Conservation (phyloP, 805 yeast genomes). For the Saturnispora silvae region DNA sequence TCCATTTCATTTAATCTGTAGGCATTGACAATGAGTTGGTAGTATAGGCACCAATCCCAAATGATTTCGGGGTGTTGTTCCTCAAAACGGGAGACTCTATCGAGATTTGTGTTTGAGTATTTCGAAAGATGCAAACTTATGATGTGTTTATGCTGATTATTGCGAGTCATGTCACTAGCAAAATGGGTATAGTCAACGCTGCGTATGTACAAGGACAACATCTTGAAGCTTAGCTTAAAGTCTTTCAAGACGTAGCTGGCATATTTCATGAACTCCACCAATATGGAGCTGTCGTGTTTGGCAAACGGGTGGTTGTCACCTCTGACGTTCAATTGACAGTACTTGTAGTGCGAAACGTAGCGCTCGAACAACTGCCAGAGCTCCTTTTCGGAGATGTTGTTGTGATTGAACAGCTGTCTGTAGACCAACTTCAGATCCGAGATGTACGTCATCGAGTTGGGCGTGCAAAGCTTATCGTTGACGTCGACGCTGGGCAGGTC, state of each 20-base stretch:
- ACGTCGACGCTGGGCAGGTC: constrained; percentile 10
- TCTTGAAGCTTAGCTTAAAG: constrained; percentile 4
- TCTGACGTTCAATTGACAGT: neutral
- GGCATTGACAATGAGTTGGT: neutral
- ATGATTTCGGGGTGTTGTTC: neutral
- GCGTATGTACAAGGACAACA: constrained; percentile 2
- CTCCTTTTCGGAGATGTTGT: constrained; percentile 3
- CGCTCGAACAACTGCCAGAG: constrained; percentile 5
- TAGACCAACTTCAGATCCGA: constrained; percentile 10
- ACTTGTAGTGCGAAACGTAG: constrained; percentile 1
- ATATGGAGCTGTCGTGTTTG: constrained; percentile 10
- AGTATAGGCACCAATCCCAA: constrained; percentile 7
- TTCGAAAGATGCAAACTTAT: neutral
- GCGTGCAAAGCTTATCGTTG: constrained; percentile 2
- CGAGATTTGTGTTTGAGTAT: neutral
- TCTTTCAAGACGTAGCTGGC: constrained; percentile 9
- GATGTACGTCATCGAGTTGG: constrained; percentile 2
- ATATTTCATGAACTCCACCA: constrained; percentile 13
- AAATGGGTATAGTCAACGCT: neutral
- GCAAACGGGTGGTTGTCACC: constrained; percentile 14
- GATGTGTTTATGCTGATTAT: neutral
- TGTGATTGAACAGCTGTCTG: constrained; percentile 7
- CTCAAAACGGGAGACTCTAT: neutral
- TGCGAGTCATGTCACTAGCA: neutral
- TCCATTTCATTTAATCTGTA: neutral